phyloP scores from a whole-genome alignment of 1,139 yeast species.

The Neolecta irregularis region DNA sequence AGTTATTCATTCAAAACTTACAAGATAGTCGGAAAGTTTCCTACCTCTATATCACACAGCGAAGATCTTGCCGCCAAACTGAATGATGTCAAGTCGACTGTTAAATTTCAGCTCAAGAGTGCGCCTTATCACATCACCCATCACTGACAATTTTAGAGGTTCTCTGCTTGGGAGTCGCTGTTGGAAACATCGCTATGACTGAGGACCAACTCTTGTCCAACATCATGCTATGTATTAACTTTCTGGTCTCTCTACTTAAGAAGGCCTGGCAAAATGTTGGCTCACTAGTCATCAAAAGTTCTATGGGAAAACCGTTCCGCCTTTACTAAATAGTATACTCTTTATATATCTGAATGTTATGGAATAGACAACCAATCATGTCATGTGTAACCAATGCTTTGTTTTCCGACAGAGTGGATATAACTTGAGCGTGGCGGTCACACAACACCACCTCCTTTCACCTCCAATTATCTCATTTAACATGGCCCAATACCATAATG shows the following conservation, averaged over 20 bases:
- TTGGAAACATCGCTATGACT: constrained; percentile 99
- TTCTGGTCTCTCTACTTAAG: constrained; percentile 97
- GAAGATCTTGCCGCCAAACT: constrained; percentile 96
- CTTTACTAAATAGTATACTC: constrained; percentile 74
- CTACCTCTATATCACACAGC: constrained; percentile 99
- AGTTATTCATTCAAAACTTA: not conserved
- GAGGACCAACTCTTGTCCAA: constrained; percentile 93
- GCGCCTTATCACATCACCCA: constrained; percentile 46
- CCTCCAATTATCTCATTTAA: no score
- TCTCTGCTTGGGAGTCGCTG: constrained; percentile 83
- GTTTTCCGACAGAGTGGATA: no score
- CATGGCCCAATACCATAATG: no score
- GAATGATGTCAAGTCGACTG: constrained; percentile 95
- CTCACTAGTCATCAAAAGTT: constrained; percentile 94
- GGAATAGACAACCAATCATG: no score
- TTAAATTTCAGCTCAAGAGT: constrained; percentile 98
- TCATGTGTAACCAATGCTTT: no score
- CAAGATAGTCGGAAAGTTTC: constrained; percentile 99
- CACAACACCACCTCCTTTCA: no score
- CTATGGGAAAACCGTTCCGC: constrained; percentile 99
- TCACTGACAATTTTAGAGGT: constrained; percentile 25
- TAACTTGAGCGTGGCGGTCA: no score
- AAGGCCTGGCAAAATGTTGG: constrained; percentile 81
- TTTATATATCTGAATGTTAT: no score
- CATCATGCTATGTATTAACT: constrained; percentile 97